A percentile compares a stretch with the other conserved stretches of the same genome.
Conservation (phyloP, 768 basidiomycete genomes). For the Suillus ampliporus region DNA sequence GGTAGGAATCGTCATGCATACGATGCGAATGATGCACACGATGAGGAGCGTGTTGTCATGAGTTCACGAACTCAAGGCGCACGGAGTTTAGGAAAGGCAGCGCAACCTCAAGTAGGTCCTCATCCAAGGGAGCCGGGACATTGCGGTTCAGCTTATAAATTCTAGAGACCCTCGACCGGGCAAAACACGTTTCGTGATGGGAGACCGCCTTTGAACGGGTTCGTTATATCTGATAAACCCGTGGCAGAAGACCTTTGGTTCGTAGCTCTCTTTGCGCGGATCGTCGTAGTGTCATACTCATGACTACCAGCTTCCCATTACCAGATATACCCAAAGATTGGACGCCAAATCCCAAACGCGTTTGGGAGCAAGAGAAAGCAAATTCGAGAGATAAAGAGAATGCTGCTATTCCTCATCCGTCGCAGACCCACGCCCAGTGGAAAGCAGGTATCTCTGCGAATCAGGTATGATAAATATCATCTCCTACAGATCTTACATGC, state of each 20-base stretch:
- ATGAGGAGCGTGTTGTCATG: constrained; percentile 62
- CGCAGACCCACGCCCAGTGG: constrained; percentile 54
- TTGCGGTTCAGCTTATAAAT: constrained; percentile 24
- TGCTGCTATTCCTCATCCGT: constrained; percentile 25
- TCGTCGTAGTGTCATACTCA: constrained; percentile 1
- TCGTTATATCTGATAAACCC: constrained; percentile 69
- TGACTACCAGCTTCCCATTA: constrained; percentile 70
- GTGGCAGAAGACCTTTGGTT: constrained; percentile 76
- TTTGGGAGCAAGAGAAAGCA: constrained; percentile 64
- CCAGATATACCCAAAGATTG: constrained; percentile 85
- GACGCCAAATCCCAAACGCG: constrained; percentile 80
- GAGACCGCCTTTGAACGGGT: constrained; percentile 72
- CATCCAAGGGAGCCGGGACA: not conserved
- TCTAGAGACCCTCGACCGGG: constrained; percentile 22
- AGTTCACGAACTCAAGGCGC: constrained; percentile 28
- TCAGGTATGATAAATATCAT: constrained; percentile 54
- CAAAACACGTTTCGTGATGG: constrained; percentile 72
- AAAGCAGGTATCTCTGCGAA: constrained; percentile 69
- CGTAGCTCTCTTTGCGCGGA: constrained; percentile 23
- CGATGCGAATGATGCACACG: constrained; percentile 66
- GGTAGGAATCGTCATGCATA: constrained; percentile 63
- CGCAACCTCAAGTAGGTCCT: constrained; percentile 14
- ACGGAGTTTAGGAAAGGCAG: constrained; percentile 5
- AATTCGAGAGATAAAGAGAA: constrained; percentile 53
- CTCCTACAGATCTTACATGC: not conserved